Conservation (phyloP, 163 green algal genomes). For the Chlamydomonas reinhardtii region DNA sequence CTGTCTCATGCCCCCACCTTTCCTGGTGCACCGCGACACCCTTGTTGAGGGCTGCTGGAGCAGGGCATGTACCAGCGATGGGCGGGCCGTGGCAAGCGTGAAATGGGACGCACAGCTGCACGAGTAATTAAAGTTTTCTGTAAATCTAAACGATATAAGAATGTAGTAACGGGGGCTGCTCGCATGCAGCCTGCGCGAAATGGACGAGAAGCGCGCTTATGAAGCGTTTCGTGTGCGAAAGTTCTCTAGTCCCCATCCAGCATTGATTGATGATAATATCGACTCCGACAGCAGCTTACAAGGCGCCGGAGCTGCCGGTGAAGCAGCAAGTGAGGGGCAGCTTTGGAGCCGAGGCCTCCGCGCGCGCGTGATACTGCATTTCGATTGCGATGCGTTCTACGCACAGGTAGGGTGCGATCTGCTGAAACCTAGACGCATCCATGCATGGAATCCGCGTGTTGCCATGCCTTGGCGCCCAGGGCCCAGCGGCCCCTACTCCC, state of each 20-base stretch:
- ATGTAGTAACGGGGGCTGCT: neutral
- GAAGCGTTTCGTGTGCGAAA: constrained; percentile 25
- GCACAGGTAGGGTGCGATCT: constrained; percentile 59
- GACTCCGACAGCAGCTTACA: no score
- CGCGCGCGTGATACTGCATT: constrained; percentile 76
- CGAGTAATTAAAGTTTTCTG: no score
- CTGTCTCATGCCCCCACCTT: no score
- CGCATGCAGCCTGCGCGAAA: neutral
- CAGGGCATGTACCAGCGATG: no score
- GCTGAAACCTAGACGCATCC: neutral
- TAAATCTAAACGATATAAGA: neutral
- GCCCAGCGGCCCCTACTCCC: no score
- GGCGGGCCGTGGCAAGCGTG: no score
- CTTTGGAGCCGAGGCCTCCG: no score
- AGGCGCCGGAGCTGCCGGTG: no score
- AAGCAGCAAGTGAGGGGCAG: neutral
- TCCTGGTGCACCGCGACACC: no score
- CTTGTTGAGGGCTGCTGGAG: no score
- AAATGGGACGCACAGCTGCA: no score
- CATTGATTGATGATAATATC: neutral
- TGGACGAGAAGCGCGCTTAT: constrained; percentile 31
- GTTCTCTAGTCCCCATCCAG: constrained; percentile 14
- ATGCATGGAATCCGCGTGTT: neutral
- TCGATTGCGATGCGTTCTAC: constrained; percentile 84
- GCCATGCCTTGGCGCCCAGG: constrained; percentile 43